Evolutionary conservation across 2,329 filamentous ascomycete genomes (phyloP), one percentile per base, ranked within the genome.

Genomic region (Neofusicoccum umdonicola): DNA sequence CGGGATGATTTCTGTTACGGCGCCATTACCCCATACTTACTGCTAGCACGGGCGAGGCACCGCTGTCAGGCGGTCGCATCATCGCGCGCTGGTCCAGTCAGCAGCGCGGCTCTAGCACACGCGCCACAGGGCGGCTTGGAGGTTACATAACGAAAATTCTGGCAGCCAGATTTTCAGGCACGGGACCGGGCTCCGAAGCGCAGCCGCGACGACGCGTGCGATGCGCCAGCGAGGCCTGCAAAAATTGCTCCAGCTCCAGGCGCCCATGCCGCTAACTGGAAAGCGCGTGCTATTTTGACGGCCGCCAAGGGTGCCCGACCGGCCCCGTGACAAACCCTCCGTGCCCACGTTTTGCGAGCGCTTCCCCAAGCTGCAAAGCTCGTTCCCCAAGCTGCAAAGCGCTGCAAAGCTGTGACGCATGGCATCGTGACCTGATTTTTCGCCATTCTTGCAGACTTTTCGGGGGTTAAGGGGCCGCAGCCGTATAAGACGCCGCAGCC

Each of bases 221-320:
- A 35, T 35, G 11, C 22, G 48, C 48, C 9, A n/a, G 13, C 48
- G 27, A 37, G 34, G 50, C 31, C 50, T 52, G 41, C 41, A 47
- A 60, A 60, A 60, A 68, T 68, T 66, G 65, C 66, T 67, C 65
- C 66, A 67, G 52, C 35, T 12, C 12, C 27, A 31, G 27, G 68
- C 74, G 71, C 72, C 74, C 68, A 69, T 78, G 75, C 76, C 75
- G 75, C 77, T 79, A 79, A 78, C 77, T 77, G 77, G 74, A 79
- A 77, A 76, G 77, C 73, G 70, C 65, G 56, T 45, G n/a, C 42
- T 60, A 60, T 60, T 60, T 48, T 37, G 56, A 60, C 56, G 56
- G 41, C 56, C 56, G 42, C 56, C 42, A 47, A 45, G 41, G 41
- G 17, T 45, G 8, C 56, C 41, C 42, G 56, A 17, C 56, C 39